Conservation (phyloP, 2,329 filamentous ascomycete species). For the Fusarium ambrosium region DNA sequence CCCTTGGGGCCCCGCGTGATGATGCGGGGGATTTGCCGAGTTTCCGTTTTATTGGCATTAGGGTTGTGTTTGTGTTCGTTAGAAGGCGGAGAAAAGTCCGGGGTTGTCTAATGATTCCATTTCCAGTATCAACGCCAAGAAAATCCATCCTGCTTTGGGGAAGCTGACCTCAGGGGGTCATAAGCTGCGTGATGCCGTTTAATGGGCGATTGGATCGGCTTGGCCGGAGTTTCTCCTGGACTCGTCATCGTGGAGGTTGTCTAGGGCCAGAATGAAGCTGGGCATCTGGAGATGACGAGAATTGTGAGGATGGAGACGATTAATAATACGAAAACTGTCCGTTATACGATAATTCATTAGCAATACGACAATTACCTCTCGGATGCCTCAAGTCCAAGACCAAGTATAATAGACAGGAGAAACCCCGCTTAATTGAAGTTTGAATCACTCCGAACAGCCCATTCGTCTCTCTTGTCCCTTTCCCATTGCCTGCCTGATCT, state of each 20-base stretch:
- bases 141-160: background rate
- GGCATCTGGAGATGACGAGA: background rate
- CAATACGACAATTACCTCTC: background rate
- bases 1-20: background rate
- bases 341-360: background rate
- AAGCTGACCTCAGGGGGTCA: background rate
- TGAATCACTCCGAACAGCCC: background rate
- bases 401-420: background rate
- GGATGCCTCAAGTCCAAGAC: background rate
- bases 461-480: background rate
- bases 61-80: background rate
- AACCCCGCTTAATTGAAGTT: background rate
- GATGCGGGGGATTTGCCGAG: background rate
- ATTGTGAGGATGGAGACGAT: background rate
- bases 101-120: background rate
- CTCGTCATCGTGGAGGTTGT: too few species aligned
- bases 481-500: background rate
- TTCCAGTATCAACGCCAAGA: background rate
- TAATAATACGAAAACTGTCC: background rate
- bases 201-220: background rate
- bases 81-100: background rate
- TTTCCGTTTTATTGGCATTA: background rate
- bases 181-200: background rate
- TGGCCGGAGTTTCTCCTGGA: background rate
- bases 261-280: too few species aligned